Percentiles rank a stretch among this genome's conserved stretches.
Evolutionary conservation across 169 alveolate genomes (phyloP).

Genomic region (Babesia divergens): DNA sequence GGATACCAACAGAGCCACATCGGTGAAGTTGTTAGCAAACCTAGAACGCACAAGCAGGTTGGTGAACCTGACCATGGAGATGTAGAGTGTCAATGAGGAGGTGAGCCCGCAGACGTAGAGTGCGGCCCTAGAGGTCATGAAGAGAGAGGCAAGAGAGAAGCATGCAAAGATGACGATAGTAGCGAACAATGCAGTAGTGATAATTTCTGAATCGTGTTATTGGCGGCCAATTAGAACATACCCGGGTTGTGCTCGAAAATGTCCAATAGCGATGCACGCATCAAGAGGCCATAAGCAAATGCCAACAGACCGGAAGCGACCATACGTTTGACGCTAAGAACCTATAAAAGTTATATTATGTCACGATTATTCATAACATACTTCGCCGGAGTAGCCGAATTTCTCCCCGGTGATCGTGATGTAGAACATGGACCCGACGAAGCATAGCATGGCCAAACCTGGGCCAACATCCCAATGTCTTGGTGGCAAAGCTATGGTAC

Average conservation of each 20-base stretch:
- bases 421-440: conserved; percentile 17
- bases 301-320: conserved; percentile 15
- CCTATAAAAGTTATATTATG: neutral
- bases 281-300: conserved; percentile 20
- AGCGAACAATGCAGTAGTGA: conserved; percentile 46
- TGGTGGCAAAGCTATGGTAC: neutral
- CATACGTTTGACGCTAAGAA: conserved; percentile 4
- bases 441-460: neutral
- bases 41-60: conserved; percentile 41
- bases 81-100: conserved; percentile 3
- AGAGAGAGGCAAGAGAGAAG: conserved; percentile 43
- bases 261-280: conserved; percentile 2
- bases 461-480: neutral
- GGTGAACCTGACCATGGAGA: conserved; percentile 34
- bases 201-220: conserved; percentile 10
- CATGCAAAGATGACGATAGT: conserved; percentile 46
- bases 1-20: conserved; percentile 8
- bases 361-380: neutral
- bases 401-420: conserved; percentile 2
- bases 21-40: conserved; percentile 8
- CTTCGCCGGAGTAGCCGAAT: neutral
- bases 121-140: conserved; percentile 15
- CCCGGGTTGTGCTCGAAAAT: conserved; percentile 40
- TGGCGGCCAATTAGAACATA: neutral
- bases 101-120: conserved; percentile 33